phyloP scores from a whole-genome alignment of 1,284 basidiomycete species.

The Ceratobasidium papillatum region DNA sequence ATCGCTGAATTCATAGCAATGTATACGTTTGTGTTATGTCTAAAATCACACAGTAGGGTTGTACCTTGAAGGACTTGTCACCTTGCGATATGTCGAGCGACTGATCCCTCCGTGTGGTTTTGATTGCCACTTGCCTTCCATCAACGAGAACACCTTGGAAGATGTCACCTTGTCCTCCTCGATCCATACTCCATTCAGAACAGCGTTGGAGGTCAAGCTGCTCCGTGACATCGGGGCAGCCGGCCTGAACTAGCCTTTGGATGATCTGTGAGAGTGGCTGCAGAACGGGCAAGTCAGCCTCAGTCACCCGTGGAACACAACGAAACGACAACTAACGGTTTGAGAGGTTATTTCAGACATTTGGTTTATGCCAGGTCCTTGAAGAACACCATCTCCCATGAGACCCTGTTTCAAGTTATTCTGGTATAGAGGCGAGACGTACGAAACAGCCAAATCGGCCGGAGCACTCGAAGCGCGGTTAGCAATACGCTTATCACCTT shows the following conservation, averaged over 20 bases:
- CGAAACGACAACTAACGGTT: too few species aligned
- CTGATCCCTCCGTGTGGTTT: neutral
- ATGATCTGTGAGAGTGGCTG: neutral
- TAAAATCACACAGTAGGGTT: neutral
- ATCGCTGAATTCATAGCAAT: neutral
- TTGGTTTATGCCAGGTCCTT: too few species aligned
- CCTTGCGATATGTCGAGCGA: neutral
- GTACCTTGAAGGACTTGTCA: neutral
- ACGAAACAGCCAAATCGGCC: too few species aligned
- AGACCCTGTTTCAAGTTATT: too few species aligned
- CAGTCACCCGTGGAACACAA: too few species aligned
- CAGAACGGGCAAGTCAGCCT: too few species aligned
- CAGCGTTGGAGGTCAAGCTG: neutral
- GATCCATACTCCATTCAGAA: neutral
- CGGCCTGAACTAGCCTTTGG: neutral
- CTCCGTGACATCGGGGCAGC: neutral
- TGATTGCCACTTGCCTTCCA: conserved; percentile 2
- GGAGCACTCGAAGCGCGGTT: too few species aligned
- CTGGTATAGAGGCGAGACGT: too few species aligned
- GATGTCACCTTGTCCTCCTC: conserved; percentile 5
- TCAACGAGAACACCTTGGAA: neutral
- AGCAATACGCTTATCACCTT: too few species aligned
- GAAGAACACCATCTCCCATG: too few species aligned
- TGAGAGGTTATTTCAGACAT: too few species aligned
- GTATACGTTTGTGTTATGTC: neutral